Conservation (phyloP, 805 yeast genomes). For the Wickerhamiella azymoides region DNA sequence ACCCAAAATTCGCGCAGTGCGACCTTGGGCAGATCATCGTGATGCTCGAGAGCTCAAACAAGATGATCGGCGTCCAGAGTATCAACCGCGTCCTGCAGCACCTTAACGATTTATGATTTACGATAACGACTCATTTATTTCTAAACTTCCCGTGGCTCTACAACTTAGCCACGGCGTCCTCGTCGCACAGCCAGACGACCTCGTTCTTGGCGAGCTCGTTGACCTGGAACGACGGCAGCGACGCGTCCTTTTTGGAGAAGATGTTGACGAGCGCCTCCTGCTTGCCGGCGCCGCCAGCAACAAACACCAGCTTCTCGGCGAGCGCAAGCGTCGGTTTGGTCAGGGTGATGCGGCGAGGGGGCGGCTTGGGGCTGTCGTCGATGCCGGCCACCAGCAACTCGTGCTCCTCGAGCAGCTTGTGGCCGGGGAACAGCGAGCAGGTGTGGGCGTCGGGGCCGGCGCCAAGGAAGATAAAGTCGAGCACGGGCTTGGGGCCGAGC, state of each 20-base stretch:
- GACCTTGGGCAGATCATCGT: constrained; percentile 17
- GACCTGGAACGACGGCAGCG: constrained; percentile 58
- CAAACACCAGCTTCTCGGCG: constrained; percentile 52
- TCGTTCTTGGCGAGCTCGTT: constrained; percentile 37
- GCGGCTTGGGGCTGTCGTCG: constrained; percentile 84
- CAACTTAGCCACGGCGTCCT: constrained; percentile 47
- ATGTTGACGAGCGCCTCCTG: constrained; percentile 58
- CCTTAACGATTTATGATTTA: constrained; percentile 9
- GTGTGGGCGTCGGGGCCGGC: constrained; percentile 97
- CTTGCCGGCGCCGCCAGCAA: constrained; percentile 82
- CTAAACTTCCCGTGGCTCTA: constrained; percentile 5
- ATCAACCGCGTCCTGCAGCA: constrained; percentile 19
- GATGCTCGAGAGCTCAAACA: constrained; percentile 13
- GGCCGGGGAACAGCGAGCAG: constrained; percentile 85
- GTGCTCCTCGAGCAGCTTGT: constrained; percentile 45
- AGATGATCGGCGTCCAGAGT: constrained; percentile 20
- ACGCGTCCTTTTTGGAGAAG: constrained; percentile 33
- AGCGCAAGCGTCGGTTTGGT: constrained; percentile 60
- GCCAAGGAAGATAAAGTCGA: constrained; percentile 66
- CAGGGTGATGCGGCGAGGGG: constrained; percentile 76
- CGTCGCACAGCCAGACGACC: constrained; percentile 74
- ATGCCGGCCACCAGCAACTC: constrained; percentile 44
- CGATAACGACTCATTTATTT: not conserved
- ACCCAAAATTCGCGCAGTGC: constrained; percentile 24
- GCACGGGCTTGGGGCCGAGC: constrained; percentile 23